Evolutionary conservation across 2,329 filamentous ascomycete genomes (phyloP).

Genomic region (Pyricularia grisea): DNA sequence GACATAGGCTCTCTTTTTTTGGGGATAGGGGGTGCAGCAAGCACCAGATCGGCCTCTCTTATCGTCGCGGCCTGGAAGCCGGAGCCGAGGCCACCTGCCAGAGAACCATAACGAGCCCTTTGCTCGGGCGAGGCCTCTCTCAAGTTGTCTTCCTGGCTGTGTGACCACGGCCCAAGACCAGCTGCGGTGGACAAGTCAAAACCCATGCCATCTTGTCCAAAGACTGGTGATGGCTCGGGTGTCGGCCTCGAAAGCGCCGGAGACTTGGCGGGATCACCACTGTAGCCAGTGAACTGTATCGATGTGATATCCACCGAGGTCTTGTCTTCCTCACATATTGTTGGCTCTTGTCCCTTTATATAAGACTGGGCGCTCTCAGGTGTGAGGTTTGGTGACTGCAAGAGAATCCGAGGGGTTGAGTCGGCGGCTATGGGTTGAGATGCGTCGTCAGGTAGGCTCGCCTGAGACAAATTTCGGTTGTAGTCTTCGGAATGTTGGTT

Average conservation of each 20-base stretch:
- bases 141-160: background rate
- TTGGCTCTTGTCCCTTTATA: background rate
- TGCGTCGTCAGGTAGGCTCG: background rate
- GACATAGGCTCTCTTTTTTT: conserved; percentile 2
- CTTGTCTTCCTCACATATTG: background rate
- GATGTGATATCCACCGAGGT: background rate
- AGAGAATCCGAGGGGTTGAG: background rate
- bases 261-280: background rate
- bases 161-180: conserved; percentile 31
- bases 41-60: conserved; percentile 39
- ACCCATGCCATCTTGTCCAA: background rate
- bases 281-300: background rate
- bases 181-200: conserved; percentile 30
- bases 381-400: background rate
- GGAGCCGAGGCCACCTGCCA: conserved; percentile 49
- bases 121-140: background rate
- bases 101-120: conserved; percentile 4
- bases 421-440: background rate
- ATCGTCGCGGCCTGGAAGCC: conserved; percentile 41
- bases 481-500: background rate
- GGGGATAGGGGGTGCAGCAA: conserved; percentile 20
- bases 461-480: background rate
- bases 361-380: background rate
- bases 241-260: conserved; percentile 17
- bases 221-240: conserved; percentile 8